Conservation (phyloP, 805 yeast genomes). For the Pichia rugopelliculosa region DNA sequence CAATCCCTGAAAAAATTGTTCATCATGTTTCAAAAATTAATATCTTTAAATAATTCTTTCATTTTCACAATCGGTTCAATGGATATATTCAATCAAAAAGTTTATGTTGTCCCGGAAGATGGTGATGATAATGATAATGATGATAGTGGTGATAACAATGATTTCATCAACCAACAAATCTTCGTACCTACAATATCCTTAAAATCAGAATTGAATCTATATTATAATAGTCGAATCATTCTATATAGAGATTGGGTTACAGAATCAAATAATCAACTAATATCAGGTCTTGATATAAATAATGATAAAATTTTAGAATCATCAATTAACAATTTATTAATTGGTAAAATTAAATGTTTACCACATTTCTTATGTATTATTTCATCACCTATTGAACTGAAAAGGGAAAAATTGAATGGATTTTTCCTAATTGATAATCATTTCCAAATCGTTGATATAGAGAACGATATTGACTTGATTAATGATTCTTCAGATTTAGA, state of each 20-base stretch:
- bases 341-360: constrained; percentile 12
- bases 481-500: constrained; percentile 3
- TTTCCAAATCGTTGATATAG: constrained; percentile 12
- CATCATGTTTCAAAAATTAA: constrained; percentile 1
- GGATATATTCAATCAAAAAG: constrained; percentile 22
- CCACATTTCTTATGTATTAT: constrained; percentile 23
- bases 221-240: constrained; percentile 24
- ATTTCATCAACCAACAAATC: constrained; percentile 21
- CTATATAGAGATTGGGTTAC: constrained; percentile 27
- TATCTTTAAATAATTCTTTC: constrained; percentile 8
- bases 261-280: constrained; percentile 1
- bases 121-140: neutral
- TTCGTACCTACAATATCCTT: constrained; percentile 27
- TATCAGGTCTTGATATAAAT: neutral
- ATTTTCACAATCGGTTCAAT: constrained; percentile 25
- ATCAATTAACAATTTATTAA: constrained; percentile 18
- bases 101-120: constrained; percentile 9
- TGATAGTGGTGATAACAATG: neutral
- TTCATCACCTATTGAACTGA: constrained; percentile 9
- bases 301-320: constrained; percentile 14
- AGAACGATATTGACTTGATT: neutral
- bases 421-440: constrained; percentile 12
- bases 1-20: constrained; percentile 16
- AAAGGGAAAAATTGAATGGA: constrained; percentile 4
- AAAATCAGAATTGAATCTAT: constrained; percentile 22